Evolutionary conservation across 2,329 filamentous ascomycete species (phyloP).

Genomic region (Botrytis elliptica): DNA sequence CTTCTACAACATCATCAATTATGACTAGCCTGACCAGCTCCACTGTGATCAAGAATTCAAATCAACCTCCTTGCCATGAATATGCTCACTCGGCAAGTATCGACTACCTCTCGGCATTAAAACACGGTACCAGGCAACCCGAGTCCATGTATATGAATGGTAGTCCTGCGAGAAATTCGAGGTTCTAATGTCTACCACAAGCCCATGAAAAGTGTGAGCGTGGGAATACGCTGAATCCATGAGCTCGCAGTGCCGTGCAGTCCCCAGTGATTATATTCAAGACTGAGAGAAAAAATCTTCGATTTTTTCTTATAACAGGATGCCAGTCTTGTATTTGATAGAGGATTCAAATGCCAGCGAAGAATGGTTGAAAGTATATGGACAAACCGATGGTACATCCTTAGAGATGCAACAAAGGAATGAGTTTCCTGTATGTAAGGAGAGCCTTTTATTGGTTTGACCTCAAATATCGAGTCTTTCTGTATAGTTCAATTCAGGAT

Average conservation of each 20-base stretch:
- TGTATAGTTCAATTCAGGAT: background rate
- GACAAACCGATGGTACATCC: background rate
- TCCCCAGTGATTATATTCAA: background rate
- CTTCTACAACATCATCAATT: slow-evolving; percentile 33
- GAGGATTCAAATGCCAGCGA: background rate
- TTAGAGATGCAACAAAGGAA: background rate
- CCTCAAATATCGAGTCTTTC: background rate
- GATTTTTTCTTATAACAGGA: background rate
- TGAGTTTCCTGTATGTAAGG: background rate
- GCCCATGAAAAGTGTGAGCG: slow-evolving; percentile 39
- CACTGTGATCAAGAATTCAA: slow-evolving; percentile 57
- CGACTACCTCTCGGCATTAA: slow-evolving; percentile 37
- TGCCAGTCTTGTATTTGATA: background rate
- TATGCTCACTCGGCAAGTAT: slow-evolving; percentile 19
- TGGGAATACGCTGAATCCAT: background rate
- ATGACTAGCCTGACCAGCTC: slow-evolving; percentile 58
- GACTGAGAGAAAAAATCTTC: background rate
- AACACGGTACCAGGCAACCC: slow-evolving; percentile 58
- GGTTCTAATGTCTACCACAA: slow-evolving; percentile 60
- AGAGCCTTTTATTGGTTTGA: background rate
- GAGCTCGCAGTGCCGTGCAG: background rate
- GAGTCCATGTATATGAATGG: slow-evolving; percentile 59
- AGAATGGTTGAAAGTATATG: background rate
- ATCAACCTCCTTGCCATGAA: slow-evolving; percentile 52
- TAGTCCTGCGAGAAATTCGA: slow-evolving; percentile 52